Evolutionary conservation across 148 eudicot species (phyloP).

Genomic region (Polygonum aviculare): DNA sequence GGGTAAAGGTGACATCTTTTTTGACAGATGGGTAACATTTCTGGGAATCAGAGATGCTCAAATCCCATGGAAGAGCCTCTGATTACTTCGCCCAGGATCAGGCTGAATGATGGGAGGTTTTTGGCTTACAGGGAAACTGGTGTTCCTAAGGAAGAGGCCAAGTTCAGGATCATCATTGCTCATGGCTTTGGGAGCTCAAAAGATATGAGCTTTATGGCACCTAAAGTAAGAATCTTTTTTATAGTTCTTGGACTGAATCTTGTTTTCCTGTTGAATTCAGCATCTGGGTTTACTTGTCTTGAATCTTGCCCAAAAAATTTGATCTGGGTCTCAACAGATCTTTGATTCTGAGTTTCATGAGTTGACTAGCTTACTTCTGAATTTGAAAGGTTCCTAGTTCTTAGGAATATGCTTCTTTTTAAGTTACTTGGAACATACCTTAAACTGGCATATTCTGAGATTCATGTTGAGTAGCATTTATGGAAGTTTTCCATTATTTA

Average conservation of each 20-base stretch:
- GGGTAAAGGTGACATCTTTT: constrained; percentile 13
- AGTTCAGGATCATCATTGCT: constrained; percentile 12
- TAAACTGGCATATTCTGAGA: neutral
- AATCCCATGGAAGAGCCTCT: constrained; percentile 7
- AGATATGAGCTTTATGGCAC: constrained; percentile 55
- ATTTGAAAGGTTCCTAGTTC: neutral
- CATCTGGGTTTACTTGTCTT: neutral
- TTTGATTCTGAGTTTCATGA: too few relatives aligned
- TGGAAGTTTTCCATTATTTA: neutral
- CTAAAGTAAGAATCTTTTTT: constrained; percentile 39
- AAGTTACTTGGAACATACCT: neutral
- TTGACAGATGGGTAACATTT: constrained; percentile 42
- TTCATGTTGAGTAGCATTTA: neutral
- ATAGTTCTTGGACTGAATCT: neutral
- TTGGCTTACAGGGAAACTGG: constrained; percentile 18
- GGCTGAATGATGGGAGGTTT: constrained; percentile 11
- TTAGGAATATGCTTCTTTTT: neutral
- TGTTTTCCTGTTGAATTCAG: neutral
- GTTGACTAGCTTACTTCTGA: neutral
- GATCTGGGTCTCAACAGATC: neutral
- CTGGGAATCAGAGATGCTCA: constrained; percentile 18
- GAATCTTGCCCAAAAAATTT: neutral
- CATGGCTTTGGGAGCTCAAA: constrained; percentile 81
- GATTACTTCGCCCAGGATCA: constrained; percentile 18
- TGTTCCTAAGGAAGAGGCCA: constrained; percentile 14